phyloP scores from a whole-genome alignment of 164 flowering plant species.

The Vitis amurensis region DNA sequence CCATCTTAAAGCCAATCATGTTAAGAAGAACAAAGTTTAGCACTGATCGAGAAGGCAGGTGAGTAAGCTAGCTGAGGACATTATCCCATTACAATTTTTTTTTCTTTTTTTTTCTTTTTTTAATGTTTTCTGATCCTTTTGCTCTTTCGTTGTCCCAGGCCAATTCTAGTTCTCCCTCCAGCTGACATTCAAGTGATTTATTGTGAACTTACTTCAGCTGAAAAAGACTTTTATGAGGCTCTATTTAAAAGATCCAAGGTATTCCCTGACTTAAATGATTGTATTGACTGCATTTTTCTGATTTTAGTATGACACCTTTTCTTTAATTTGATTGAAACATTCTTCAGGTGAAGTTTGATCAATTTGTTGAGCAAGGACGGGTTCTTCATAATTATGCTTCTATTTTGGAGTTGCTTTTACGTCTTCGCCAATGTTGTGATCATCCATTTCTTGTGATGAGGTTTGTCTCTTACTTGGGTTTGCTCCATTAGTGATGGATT shows the following conservation, averaged over 20 bases:
- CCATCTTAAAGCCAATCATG: conserved; percentile 88
- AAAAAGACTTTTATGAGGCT: conserved; percentile 94
- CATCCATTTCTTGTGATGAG: conserved; percentile 99
- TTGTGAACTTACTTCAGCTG: conserved; percentile 85
- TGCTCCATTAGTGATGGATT: neutral
- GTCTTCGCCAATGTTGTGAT: conserved; percentile 99
- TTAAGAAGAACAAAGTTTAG: conserved; percentile 87
- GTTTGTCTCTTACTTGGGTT: conserved; percentile 29
- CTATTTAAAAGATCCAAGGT: conserved; percentile 95
- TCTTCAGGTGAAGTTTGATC: conserved; percentile 89
- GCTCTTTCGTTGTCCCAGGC: conserved; percentile 48
- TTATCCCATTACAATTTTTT: neutral
- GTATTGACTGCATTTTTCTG: neutral
- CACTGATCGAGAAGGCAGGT: conserved; percentile 85
- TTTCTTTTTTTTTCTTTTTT: neutral
- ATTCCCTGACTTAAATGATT: neutral
- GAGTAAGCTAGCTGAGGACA: conserved; percentile 6
- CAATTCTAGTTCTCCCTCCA: conserved; percentile 91
- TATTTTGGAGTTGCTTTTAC: conserved; percentile 92
- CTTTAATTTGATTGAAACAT: neutral
- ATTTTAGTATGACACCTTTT: neutral
- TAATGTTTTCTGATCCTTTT: conserved; percentile 2
- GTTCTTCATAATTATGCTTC: conserved; percentile 99
- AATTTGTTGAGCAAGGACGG: conserved; percentile 96
- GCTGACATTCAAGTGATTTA: conserved; percentile 78